Evolutionary conservation across 768 basidiomycete genomes (phyloP).

Genomic region (Mycena filopes): DNA sequence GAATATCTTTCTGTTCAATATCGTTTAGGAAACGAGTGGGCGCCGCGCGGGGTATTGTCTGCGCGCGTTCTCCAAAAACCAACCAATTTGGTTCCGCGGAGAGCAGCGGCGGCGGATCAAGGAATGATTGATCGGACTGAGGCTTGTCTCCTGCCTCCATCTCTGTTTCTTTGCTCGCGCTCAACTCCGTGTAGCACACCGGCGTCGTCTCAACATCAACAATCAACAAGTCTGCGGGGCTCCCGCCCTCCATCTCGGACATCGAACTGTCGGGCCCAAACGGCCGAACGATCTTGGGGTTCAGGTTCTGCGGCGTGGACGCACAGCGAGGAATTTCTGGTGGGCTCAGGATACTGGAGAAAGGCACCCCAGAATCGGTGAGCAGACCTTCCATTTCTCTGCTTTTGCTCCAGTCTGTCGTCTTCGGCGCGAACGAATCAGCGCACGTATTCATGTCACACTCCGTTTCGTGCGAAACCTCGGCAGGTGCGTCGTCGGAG

Average conservation of each 20-base stretch:
- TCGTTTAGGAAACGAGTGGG: no score
- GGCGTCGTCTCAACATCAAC: not conserved
- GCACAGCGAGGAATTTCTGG: not conserved
- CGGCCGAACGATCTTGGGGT: not conserved
- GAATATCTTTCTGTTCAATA: no score
- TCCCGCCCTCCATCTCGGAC: slow-evolving; percentile 5
- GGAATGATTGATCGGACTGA: not conserved
- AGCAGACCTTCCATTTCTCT: no score
- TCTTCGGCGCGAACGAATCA: not conserved
- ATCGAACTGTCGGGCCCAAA: not conserved
- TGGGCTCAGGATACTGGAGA: not conserved
- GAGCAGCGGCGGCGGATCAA: no score
- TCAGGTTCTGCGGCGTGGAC: not conserved
- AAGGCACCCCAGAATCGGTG: not conserved
- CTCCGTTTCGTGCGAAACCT: not conserved
- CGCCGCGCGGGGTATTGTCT: no score
- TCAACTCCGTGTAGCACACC: not conserved
- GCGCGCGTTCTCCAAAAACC: no score
- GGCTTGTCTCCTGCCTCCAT: not conserved
- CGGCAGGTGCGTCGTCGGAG: no score
- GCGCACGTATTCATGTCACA: not conserved
- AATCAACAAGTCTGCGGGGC: not conserved
- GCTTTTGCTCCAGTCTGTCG: not conserved
- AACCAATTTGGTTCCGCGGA: no score
- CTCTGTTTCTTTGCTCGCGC: not conserved